Conservation (phyloP, 257 asterid species). For the Jacaranda mimosifolia region DNA sequence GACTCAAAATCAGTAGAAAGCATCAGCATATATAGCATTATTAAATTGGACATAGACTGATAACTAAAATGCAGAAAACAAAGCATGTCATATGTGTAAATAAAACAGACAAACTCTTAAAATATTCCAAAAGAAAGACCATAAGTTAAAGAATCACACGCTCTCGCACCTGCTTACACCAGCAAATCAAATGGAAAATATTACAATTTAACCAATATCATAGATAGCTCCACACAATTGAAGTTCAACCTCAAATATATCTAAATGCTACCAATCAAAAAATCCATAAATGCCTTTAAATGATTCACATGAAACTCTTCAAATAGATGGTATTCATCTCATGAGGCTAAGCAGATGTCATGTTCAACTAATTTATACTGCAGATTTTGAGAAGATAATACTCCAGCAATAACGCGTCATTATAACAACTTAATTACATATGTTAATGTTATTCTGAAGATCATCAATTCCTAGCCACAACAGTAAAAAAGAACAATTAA, state of each 20-base stretch:
- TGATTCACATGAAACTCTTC: constrained; percentile 3
- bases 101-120: not conserved
- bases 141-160: not conserved
- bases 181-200: not conserved
- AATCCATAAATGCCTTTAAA: not conserved
- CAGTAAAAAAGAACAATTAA: too few relatives aligned
- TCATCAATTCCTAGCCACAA: too few relatives aligned
- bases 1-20: not conserved
- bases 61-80: not conserved
- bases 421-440: not conserved
- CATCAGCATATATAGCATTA: not conserved
- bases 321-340: not conserved
- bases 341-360: not conserved
- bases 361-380: not conserved
- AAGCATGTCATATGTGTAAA: not conserved
- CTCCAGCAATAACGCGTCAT: not conserved
- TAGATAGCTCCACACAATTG: not conserved
- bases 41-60: not conserved
- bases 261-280: not conserved
- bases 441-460: too few relatives aligned
- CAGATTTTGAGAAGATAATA: not conserved
- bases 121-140: not conserved
- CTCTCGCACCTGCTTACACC: not conserved
- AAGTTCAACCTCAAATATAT: not conserved
- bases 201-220: not conserved